Evolutionary conservation across 352 stramenopile genomes (phyloP), one percentile per base, ranked within the genome.

Genomic region (Phytophthora parvispora): DNA sequence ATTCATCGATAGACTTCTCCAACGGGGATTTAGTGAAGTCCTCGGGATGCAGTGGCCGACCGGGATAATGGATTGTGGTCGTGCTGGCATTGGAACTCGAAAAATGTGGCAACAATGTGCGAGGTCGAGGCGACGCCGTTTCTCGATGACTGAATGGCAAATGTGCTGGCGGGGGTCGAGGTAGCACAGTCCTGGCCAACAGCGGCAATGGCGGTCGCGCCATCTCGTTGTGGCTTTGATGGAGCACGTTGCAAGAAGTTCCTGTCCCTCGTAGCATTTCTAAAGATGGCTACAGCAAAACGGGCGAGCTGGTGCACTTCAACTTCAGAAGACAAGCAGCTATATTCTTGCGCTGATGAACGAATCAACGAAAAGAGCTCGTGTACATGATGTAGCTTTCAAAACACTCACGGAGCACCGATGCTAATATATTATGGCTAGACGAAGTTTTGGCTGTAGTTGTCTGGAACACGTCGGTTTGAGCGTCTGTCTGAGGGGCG

Each of bases 381-480:
- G n/a, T n/a, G n/a, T n/a, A n/a, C n/a, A n/a, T n/a, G n/a, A n/a
- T n/a, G n/a, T n/a, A n/a, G n/a, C n/a, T n/a, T n/a, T n/a, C n/a
- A n/a, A n/a, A n/a, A n/a, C n/a, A n/a, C n/a, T n/a, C n/a, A n/a
- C n/a, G n/a, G n/a, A n/a, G n/a, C n/a, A n/a, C n/a, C n/a, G n/a
- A n/a, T n/a, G n/a, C n/a, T n/a, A n/a, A n/a, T n/a, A n/a, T 54
- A 62, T 62, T 50, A 60, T 36, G 18, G 24, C 43, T 77, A 77
- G 40, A 77, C 32, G n/a, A 77, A 77, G 22, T 77, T 77, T 27
- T 72, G 62, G 43, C 70, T 78, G 40, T 73, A 72, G 54, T 75
- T 69, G 25, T 69, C 58, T 40, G 32, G 60, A 45, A 64, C 67
- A 2, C 56, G 69, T 56, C 53, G 70, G 47, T 69, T 55, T 43